phyloP scores from a whole-genome alignment of 768 basidiomycete genomes.

The Tulasnella sp. region DNA sequence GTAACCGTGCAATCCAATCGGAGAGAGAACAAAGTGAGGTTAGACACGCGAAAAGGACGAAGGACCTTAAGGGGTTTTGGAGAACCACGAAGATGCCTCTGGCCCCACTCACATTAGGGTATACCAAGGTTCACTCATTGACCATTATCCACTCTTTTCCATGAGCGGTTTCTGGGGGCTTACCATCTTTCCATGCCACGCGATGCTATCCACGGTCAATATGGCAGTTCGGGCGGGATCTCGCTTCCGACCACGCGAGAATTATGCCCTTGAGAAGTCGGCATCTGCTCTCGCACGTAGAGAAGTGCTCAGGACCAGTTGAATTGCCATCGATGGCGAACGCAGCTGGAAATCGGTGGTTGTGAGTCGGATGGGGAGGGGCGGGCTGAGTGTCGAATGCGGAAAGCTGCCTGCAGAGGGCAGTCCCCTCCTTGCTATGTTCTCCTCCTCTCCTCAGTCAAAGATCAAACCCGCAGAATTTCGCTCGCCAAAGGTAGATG shows the following conservation, averaged over 20 bases:
- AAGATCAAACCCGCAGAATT: background rate
- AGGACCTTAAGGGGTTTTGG: background rate
- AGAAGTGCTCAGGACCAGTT: background rate
- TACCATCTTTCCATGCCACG: background rate
- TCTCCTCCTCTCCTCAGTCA: background rate
- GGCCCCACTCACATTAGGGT: background rate
- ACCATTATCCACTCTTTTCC: background rate
- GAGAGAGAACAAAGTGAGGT: background rate
- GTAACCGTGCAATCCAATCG: background rate
- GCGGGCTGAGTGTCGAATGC: background rate
- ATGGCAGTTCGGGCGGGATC: background rate
- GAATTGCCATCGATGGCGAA: background rate
- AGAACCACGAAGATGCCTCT: background rate
- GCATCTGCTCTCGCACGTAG: background rate
- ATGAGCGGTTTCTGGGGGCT: background rate
- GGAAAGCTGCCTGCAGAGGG: background rate
- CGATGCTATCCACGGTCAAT: background rate
- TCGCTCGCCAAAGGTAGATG: background rate
- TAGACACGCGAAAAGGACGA: background rate
- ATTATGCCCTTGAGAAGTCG: background rate
- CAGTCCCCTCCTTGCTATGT: background rate
- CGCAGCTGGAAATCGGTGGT: background rate
- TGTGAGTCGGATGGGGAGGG: background rate
- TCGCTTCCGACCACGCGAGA: slow-evolving; percentile 1
- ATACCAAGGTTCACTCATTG: background rate